Base-by-base conservation (phyloP, 441 rosid genomes). In the Aleurites moluccanus region DNA sequence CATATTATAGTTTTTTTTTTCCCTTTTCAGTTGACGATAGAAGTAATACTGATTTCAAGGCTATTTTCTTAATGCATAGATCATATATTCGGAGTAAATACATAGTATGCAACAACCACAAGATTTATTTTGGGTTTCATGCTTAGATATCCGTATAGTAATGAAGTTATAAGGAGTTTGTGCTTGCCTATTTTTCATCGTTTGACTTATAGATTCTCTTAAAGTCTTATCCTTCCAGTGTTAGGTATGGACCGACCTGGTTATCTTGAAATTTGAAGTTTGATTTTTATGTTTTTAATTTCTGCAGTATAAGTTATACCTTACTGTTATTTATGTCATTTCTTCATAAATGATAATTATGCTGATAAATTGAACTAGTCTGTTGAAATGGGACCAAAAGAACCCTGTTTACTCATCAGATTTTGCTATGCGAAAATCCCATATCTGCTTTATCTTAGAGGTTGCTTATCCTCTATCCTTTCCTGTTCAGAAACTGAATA, bases 401-500 rank as follows among this genome's bases (percentile, higher is more conserved):
- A 75, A 3, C 15, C 47, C 15, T 44, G 14, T 64, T 25, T 65
- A 3, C 30, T 40, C 30, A 0, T n/a, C 23, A 20, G 33, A 56
- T 56, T 47, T 53, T 56, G 27, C 61, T 10, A 21, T 56, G 33
- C 25, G 62, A 11, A 64, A 27, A 10, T 70, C 11, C 20, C 44
- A 42, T 23, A 7, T 50, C 11, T 23, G 64, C 44, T 64, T 64
- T 65, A 18, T 44, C 35, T 56, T 16, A n/a, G 42, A 56, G 57
- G 60, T 64, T 77, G 40, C 78, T 78, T 74, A 73, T 68, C 38
- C 27, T 47, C 64, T 42, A 21, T 76, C 23, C 55, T 74, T 72
- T 80, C 64, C 80, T 78, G 74, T 84, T 74, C 77, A 88, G 97
- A 91, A 91, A 76, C 81, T 90, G 82, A 87, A 89, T 57, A 79